Percentiles rank a stretch among this genome's conserved stretches.
Evolutionary conservation across 768 basidiomycete species (phyloP).

Genomic region (Daedaleopsis nitida): DNA sequence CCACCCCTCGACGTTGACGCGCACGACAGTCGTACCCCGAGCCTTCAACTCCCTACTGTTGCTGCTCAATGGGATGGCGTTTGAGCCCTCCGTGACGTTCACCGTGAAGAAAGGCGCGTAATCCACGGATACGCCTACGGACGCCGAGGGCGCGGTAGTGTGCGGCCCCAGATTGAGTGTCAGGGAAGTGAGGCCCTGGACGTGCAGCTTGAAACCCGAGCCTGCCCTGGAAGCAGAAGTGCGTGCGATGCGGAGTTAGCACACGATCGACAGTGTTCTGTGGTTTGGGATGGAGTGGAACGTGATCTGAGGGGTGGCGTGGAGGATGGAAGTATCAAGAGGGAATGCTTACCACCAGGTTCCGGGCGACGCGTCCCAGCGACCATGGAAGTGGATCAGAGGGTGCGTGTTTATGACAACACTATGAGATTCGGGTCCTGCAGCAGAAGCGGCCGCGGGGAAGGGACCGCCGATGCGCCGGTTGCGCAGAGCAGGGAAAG

Average conservation of each 20-base stretch:
- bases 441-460: not conserved
- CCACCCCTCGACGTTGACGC: slow-evolving; percentile 59
- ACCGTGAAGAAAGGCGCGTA: slow-evolving; percentile 47
- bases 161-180: slow-evolving; percentile 49
- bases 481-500: not conserved
- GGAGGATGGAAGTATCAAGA: too few species aligned
- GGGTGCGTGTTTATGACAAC: slow-evolving; percentile 40
- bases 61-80: slow-evolving; percentile 41
- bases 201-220: slow-evolving; percentile 54
- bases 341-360: slow-evolving; percentile 54
- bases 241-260: too few species aligned
- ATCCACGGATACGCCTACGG: slow-evolving; percentile 51
- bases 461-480: not conserved
- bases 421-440: not conserved
- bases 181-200: slow-evolving; percentile 44
- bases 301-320: too few species aligned
- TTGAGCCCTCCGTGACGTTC: slow-evolving; percentile 50
- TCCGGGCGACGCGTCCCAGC: slow-evolving; percentile 54
- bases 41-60: not conserved
- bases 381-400: slow-evolving; percentile 49
- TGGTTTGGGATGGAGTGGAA: not conserved
- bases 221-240: slow-evolving; percentile 43
- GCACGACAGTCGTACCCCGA: slow-evolving; percentile 34
- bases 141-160: slow-evolving; percentile 48
- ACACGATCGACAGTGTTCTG: not conserved